Base-by-base conservation (phyloP, 2,329 filamentous ascomycete species). In the Ascocoryne sarcoides region DNA sequence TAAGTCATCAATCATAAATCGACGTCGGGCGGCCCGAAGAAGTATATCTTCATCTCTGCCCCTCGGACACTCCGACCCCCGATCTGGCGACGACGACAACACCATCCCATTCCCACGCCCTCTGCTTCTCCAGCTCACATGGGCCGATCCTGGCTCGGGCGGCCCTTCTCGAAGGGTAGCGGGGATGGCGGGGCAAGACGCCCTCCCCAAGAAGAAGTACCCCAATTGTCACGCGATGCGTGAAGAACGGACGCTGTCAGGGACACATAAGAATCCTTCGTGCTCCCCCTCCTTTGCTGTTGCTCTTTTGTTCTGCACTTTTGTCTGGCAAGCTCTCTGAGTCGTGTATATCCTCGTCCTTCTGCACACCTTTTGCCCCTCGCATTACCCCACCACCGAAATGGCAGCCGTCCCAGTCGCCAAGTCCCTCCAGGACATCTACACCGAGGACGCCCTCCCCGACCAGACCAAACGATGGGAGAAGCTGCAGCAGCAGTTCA, bases 371-470 rank as follows among this genome's bases (percentile, higher is more conserved):
- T n/a, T n/a, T n/a, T n/a, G n/a, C n/a, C n/a, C n/a, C n/a, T n/a
- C n/a, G n/a, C n/a, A n/a, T n/a, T n/a, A n/a, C n/a, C n/a, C n/a
- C n/a, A n/a, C n/a, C n/a, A n/a, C 39, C 29, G 56, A 30, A 30
- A 75, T 80, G 76, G 66, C 72, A 23, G 67, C 66, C 10, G 87
- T 95, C 38, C 89, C 89, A 44, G 76, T 82, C 49, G 82, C 84
- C 42, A 74, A 72, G 51, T 80, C 82, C 19, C 70, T 95, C 53
- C 69, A 76, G 52, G 83, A 90, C 60, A 86, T 95, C 58, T 96
- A 96, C 65, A 82, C 86, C 15, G 66, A 76, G 21, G 78, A 87
- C 60, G 79, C 82, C 34, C 65, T 88, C 14, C 60, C 72, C 5
- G 65, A 71, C 18, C 84, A 95, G 62, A 73, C 69, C 32, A 67